A percentile compares a stretch with the other conserved stretches of the same genome.
These are phyloP conservation scores for Camellia granthamiana DNA, from an alignment of 148 eudicot species.

Conservation along the genomic window DNA sequence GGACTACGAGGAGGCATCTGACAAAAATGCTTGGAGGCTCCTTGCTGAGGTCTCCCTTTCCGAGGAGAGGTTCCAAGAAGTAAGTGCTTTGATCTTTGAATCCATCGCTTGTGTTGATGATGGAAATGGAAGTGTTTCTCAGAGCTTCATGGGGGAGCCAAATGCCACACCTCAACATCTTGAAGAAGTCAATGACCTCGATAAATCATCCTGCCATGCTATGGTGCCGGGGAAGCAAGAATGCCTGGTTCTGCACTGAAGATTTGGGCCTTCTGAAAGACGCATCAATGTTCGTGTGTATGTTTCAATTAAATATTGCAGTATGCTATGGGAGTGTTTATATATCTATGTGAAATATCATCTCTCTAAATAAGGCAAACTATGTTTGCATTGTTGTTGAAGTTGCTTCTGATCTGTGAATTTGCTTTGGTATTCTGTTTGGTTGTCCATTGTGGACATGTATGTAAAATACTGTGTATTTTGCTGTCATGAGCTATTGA, in stretches of 20 bases:
- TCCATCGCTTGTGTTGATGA: constrained; percentile 35
- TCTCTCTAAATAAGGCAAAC: constrained; percentile 19
- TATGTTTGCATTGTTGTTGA: constrained; percentile 11
- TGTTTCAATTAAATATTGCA: background rate
- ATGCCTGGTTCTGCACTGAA: constrained; percentile 61
- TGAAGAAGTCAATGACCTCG: constrained; percentile 46
- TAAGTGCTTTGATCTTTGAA: constrained; percentile 59
- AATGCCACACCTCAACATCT: constrained; percentile 31
- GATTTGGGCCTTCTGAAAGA: constrained; percentile 1
- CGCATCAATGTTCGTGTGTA: background rate
- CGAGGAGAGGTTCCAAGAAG: constrained; percentile 75
- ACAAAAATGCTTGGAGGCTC: constrained; percentile 87
- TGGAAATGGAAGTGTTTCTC: constrained; percentile 19
- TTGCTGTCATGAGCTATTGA: constrained; percentile 18
- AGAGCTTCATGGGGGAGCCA: constrained; percentile 26
- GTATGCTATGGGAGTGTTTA: background rate
- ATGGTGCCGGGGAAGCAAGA: constrained; percentile 58
- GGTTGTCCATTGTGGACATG: background rate
- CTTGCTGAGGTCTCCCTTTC: constrained; percentile 90
- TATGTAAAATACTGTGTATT: constrained; percentile 11
- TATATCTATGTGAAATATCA: constrained; percentile 12
- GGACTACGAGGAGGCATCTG: constrained; percentile 90
- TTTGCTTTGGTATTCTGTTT: background rate
- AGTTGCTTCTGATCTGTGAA: constrained; percentile 9
- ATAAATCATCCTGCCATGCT: constrained; percentile 41